Base-by-base conservation (phyloP, 1,139 yeast genomes). In the Candida sanyaensis region DNA sequence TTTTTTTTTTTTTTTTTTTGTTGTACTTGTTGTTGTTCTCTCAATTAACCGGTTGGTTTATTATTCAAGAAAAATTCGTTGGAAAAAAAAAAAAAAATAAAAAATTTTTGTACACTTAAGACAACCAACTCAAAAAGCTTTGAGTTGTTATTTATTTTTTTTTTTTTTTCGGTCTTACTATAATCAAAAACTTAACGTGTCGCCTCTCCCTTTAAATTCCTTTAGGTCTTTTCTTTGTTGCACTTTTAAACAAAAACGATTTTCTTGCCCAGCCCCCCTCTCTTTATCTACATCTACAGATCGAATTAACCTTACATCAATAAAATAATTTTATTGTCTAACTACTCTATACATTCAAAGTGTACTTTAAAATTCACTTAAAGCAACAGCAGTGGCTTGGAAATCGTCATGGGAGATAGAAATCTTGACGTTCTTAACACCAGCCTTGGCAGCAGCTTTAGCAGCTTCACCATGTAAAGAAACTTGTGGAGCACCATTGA, bases 361-460 rank as follows among this genome's bases (percentile, higher is more conserved):
- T 17, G 21, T 17, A 42, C 7, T 41, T 28, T 71, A 75, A 54
- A 76, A 80, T 64, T 86, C 88, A 61, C 96, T 83, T 63, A 91
- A 83, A 41, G 99, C 99, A 60, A 93, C 98, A 24, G 99, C 98
- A 56, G 96, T 95, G 43, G 97, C 91, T 76, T 93, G 99, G 78
- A 86, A 80, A 60, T 93, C 99, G 64, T 91, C 97, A 67, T 93
- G 99, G 31, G 97, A 88, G 60, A 93, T 93, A 37, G 97, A 89
- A 52, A 93, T 93, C 64, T 81, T 87, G 55, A 93, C 87, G 34
- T 68, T 66, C 69, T 80, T 81, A 53, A 91, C 85, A 47, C 93
- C 92, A 46, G 84, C 85, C 50, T 71, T 67, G 28, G 74, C 64
- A 41, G 98, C 97, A 53, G 92, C 89, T 45, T 68, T 64, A 62